A percentile compares a stretch with the other conserved stretches of the same genome.
These are phyloP conservation scores for Penicillium sp. DNA, from an alignment of 2,329 filamentous ascomycete genomes.

Conservation along the genomic window DNA sequence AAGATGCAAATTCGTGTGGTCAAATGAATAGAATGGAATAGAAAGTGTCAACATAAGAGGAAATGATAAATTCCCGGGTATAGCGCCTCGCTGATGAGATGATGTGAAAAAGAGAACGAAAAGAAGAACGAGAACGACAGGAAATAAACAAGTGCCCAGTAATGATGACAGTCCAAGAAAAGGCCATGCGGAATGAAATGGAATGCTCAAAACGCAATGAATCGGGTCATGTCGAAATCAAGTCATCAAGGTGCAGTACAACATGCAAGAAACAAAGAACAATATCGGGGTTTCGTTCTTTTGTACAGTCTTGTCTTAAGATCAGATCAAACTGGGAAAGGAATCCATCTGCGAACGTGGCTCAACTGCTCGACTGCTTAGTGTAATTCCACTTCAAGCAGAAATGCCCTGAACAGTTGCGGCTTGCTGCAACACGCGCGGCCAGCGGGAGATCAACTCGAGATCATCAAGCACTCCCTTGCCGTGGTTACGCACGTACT, in stretches of 20 bases:
- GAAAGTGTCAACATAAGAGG: constrained; percentile 11
- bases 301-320: constrained; percentile 3
- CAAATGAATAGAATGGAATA: neutral
- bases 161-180: neutral
- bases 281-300: neutral
- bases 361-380: neutral
- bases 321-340: neutral
- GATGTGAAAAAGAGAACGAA: constrained; percentile 15
- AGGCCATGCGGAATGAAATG: constrained; percentile 11
- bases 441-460: constrained; percentile 51
- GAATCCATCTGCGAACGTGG: neutral
- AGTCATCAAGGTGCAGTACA: neutral
- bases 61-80: constrained; percentile 32
- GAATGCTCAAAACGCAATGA: constrained; percentile 19
- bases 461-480: constrained; percentile 50
- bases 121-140: constrained; percentile 6
- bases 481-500: constrained; percentile 74
- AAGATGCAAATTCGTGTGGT: constrained; percentile 3
- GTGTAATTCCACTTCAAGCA: neutral
- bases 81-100: constrained; percentile 41
- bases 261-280: neutral
- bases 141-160: constrained; percentile 7
- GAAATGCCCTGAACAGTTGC: constrained; percentile 34
- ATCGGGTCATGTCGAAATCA: constrained; percentile 9
- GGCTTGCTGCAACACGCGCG: constrained; percentile 44